These are phyloP conservation scores for Diaporthe helianthi DNA, from an alignment of 2,329 filamentous ascomycete species.

Conservation along the genomic window DNA sequence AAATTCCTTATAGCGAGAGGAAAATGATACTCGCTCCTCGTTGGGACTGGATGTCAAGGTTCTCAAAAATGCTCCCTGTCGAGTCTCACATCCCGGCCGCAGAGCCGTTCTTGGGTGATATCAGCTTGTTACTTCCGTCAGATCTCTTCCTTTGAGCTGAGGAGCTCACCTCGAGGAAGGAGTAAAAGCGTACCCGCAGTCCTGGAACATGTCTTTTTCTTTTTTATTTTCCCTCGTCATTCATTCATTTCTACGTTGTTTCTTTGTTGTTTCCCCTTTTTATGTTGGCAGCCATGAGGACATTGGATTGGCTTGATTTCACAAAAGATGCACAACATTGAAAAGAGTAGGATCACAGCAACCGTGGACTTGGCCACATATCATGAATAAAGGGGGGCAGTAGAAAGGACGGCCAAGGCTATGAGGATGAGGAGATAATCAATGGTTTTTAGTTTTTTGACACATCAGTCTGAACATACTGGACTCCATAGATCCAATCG, in stretches of 20 bases:
- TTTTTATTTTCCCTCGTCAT: neutral
- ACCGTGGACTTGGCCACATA: neutral
- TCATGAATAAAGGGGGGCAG: neutral
- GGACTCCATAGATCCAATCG: neutral
- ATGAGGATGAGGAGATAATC: neutral
- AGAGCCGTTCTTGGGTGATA: neutral
- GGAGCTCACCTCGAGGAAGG: neutral
- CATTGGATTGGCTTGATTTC: neutral
- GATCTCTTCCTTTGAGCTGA: neutral
- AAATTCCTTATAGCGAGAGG: conserved; percentile 14
- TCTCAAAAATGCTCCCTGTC: neutral
- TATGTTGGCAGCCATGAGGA: neutral
- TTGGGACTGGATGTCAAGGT: conserved; percentile 17
- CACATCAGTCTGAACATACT: neutral
- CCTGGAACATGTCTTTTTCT: neutral
- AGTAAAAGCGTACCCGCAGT: neutral
- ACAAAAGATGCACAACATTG: neutral
- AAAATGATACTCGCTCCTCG: conserved; percentile 7
- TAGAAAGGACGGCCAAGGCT: no score
- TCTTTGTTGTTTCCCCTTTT: neutral
- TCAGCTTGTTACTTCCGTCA: neutral
- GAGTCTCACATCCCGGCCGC: neutral
- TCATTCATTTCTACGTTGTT: neutral
- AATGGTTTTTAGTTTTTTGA: neutral
- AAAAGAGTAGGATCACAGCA: neutral